Evolutionary conservation across 352 stramenopile genomes (phyloP).

Genomic region (Phytophthora boehmeriae): DNA sequence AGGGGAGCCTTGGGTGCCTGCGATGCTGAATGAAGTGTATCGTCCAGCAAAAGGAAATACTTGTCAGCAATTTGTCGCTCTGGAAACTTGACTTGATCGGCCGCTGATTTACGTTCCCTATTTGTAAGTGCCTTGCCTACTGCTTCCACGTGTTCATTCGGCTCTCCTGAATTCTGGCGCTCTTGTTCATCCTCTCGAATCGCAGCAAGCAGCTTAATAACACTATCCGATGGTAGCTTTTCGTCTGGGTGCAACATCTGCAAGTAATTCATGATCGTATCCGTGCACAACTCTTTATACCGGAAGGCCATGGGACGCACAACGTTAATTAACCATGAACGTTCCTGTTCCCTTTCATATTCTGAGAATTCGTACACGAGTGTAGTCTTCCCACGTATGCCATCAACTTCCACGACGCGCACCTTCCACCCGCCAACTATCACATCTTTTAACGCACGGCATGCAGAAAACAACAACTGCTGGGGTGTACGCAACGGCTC

Average conservation of each 20-base stretch:
- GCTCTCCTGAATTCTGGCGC: constrained; percentile 6
- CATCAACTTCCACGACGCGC: constrained; percentile 61
- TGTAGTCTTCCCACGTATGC: constrained; percentile 46
- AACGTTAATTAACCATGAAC: constrained; percentile 25
- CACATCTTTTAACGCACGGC: constrained; percentile 44
- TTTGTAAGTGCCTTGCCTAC: background rate
- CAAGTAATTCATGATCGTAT: constrained; percentile 47
- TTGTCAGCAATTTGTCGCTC: constrained; percentile 27
- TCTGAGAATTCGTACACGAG: constrained; percentile 67
- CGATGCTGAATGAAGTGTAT: background rate
- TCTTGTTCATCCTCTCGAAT: constrained; percentile 32
- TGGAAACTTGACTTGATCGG: constrained; percentile 35
- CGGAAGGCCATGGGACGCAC: constrained; percentile 50
- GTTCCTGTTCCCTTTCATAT: constrained; percentile 24
- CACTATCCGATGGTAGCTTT: background rate
- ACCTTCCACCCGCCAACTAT: constrained; percentile 66
- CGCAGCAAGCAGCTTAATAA: constrained; percentile 24
- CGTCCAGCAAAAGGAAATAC: constrained; percentile 38
- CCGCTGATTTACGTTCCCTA: constrained; percentile 10
- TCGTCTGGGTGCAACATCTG: constrained; percentile 1
- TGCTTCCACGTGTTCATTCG: constrained; percentile 14
- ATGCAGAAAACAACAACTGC: constrained; percentile 56
- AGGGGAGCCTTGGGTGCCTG: no score
- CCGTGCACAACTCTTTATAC: constrained; percentile 47
- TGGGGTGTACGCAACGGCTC: constrained; percentile 60